Evolutionary conservation across 768 basidiomycete species (phyloP).

Genomic region (Lentinus brumalis): DNA sequence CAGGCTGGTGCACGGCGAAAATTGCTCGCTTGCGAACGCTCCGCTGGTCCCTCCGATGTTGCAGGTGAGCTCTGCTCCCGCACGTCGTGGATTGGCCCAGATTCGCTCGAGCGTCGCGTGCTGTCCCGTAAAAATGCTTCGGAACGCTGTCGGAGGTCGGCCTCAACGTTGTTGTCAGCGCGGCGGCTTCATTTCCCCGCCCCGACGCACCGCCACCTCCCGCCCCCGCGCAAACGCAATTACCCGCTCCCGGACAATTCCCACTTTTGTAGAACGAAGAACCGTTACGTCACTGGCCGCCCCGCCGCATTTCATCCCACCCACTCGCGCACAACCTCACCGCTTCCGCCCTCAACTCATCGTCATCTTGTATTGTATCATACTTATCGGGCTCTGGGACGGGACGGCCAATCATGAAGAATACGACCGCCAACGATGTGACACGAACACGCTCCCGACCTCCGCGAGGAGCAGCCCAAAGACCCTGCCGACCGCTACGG

Average conservation of each 20-base stretch:
- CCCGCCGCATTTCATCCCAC: slow-evolving; percentile 16
- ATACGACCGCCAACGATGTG: slow-evolving; percentile 19
- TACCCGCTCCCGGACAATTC: slow-evolving; percentile 6
- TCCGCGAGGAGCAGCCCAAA: slow-evolving; percentile 9
- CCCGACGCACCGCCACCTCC: not conserved
- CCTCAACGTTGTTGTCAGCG: slow-evolving; percentile 1
- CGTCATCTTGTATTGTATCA: slow-evolving; percentile 16
- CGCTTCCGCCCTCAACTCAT: not conserved
- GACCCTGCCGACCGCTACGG: not conserved
- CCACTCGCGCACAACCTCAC: slow-evolving; percentile 9
- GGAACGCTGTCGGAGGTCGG: slow-evolving; percentile 1
- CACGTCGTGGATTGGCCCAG: slow-evolving; percentile 45
- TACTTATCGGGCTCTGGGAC: slow-evolving; percentile 20
- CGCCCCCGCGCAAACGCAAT: slow-evolving; percentile 2
- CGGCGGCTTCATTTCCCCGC: slow-evolving; percentile 2
- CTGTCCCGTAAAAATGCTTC: slow-evolving; percentile 11
- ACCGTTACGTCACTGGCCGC: slow-evolving; percentile 23
- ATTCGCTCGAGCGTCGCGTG: slow-evolving; percentile 11
- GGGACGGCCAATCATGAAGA: slow-evolving; percentile 24
- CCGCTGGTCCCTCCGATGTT: slow-evolving; percentile 35
- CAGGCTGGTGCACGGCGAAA: slow-evolving; percentile 37
- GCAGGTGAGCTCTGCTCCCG: slow-evolving; percentile 26
- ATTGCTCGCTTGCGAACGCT: not conserved
- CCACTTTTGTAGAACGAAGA: slow-evolving; percentile 21
- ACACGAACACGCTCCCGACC: slow-evolving; percentile 9